Conservation (phyloP, 2,329 filamentous ascomycete genomes). For the Amesomyces nigricolor region DNA sequence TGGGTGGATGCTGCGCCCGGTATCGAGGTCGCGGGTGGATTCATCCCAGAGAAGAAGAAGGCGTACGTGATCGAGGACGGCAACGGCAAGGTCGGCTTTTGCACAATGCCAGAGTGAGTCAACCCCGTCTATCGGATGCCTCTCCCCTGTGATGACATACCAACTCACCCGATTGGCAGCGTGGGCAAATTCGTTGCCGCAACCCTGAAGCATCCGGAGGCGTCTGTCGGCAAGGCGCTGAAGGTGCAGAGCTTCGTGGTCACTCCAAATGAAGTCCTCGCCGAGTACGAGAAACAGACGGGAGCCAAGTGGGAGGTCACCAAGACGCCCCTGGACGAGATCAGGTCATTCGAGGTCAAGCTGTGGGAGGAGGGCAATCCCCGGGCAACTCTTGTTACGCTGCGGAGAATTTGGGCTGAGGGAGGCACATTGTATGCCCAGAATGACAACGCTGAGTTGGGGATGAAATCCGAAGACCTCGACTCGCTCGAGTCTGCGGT, state of each 20-base stretch:
- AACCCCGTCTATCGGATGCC: background rate
- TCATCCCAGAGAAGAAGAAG: slow-evolving; percentile 50
- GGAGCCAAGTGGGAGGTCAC: slow-evolving; percentile 50
- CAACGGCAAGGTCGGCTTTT: slow-evolving; percentile 58
- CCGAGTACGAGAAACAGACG: slow-evolving; percentile 64
- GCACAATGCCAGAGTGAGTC: slow-evolving; percentile 64
- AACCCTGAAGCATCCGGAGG: slow-evolving; percentile 51
- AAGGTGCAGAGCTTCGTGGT: slow-evolving; percentile 68
- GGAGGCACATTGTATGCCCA: slow-evolving; percentile 66
- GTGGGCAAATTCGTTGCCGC: slow-evolving; percentile 62
- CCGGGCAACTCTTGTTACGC: slow-evolving; percentile 50
- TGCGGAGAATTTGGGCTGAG: slow-evolving; percentile 66
- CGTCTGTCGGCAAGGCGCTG: slow-evolving; percentile 50
- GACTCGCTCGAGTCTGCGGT: slow-evolving; percentile 44
- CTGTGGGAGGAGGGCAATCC: slow-evolving; percentile 51
- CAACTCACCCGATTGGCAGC: slow-evolving; percentile 32
- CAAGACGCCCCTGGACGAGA: slow-evolving; percentile 46
- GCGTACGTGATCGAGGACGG: slow-evolving; percentile 60
- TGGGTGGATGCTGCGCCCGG: slow-evolving; percentile 44
- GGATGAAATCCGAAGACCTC: slow-evolving; percentile 41
- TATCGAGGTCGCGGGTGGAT: slow-evolving; percentile 46
- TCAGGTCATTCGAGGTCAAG: slow-evolving; percentile 53
- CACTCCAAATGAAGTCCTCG: slow-evolving; percentile 55
- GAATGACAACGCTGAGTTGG: slow-evolving; percentile 59
- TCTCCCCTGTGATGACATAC: background rate